A percentile compares a stretch with the other conserved stretches of the same genome.
phyloP scores from a whole-genome alignment of 352 stramenopile genomes.

The Pythium grandisporangium region DNA sequence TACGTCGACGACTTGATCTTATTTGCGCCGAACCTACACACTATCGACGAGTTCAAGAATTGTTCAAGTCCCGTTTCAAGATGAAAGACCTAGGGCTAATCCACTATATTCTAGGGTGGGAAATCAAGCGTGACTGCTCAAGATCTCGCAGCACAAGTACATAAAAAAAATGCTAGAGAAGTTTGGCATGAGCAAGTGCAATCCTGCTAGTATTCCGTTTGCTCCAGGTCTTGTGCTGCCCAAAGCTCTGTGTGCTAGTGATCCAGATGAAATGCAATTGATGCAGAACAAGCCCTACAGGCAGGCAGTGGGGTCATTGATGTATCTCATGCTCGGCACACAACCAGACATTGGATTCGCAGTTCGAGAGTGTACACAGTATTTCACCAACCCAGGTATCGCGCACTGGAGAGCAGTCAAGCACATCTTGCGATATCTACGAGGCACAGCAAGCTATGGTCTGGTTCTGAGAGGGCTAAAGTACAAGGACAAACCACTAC shows the following conservation, averaged over 20 bases:
- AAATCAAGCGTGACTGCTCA: slow-evolving; percentile 10
- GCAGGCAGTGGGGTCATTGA: too few relatives aligned
- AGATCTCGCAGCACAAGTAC: slow-evolving; percentile 12
- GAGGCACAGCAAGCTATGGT: too few relatives aligned
- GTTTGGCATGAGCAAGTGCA: slow-evolving; percentile 13
- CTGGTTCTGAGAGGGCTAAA: too few relatives aligned
- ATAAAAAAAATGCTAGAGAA: slow-evolving; percentile 4
- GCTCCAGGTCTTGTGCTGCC: slow-evolving; percentile 6
- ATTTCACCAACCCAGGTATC: too few relatives aligned
- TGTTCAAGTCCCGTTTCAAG: slow-evolving; percentile 3
- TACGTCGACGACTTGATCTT: slow-evolving; percentile 17
- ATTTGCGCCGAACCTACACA: slow-evolving; percentile 7
- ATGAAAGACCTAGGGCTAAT: slow-evolving; percentile 14
- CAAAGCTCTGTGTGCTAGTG: slow-evolving; percentile 10
- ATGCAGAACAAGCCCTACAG: too few relatives aligned
- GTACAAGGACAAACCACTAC: too few relatives aligned
- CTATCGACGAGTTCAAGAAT: slow-evolving; percentile 8
- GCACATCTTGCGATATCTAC: too few relatives aligned
- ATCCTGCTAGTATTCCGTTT: slow-evolving; percentile 6
- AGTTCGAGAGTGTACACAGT: too few relatives aligned
- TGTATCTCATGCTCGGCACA: too few relatives aligned
- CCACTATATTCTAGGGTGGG: slow-evolving; percentile 16
- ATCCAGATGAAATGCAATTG: too few relatives aligned
- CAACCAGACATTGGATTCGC: too few relatives aligned
- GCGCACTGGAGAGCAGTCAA: too few relatives aligned